Evolutionary conservation across 176 grass and related monocot genomes (phyloP), one percentile per base, ranked within the genome.

Genomic region (Musa schizocarpa): DNA sequence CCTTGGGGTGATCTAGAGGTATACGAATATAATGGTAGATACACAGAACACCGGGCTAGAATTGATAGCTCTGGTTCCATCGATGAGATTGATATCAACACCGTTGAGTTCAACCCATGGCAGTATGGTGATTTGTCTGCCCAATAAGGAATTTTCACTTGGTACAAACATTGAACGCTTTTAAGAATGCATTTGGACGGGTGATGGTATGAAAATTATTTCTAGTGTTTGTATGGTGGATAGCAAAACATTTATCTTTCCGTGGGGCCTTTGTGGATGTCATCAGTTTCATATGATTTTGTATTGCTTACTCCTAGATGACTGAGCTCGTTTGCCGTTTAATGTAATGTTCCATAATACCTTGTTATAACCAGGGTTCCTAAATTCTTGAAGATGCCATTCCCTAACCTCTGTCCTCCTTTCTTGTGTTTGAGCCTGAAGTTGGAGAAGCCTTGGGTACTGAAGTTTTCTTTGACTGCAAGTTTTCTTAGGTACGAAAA

Each of bases 1-100:
- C 96, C 96, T 2, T 99, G 96, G 96, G 96, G 96, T 16, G 88
- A 95, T 2, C 59, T 99, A 74, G 91, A 99, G 74, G 81, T 99
- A 69, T 99, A 89, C 13, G 88, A 99, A 53, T 99, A 88, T 66
- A 99, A 92, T 19, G 96, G 91, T 68, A 86, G 81, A 72, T 99
- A 99, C 81, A 7, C 69, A 1, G 83, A 91, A 65, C 91, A 94
- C 56, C 82, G 91, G 76, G 82, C 81, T 23, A 76, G 53, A 14
- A 81, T 99, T 9, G 86, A 89, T 71, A 75, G 67, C 83, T 88
- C 91, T 3, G 69, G 21, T 27, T 29, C 68, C 1, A 63, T 51
- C 0, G 81, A 85, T 1, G 86, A 82, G 52, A 74, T 23, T 19
- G 86, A 89, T 51, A 73, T 73, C 17, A 87, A 71, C 61, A 77